Evolutionary conservation across 345 rosid species (phyloP).

Genomic region (Lagerstroemia speciosa): DNA sequence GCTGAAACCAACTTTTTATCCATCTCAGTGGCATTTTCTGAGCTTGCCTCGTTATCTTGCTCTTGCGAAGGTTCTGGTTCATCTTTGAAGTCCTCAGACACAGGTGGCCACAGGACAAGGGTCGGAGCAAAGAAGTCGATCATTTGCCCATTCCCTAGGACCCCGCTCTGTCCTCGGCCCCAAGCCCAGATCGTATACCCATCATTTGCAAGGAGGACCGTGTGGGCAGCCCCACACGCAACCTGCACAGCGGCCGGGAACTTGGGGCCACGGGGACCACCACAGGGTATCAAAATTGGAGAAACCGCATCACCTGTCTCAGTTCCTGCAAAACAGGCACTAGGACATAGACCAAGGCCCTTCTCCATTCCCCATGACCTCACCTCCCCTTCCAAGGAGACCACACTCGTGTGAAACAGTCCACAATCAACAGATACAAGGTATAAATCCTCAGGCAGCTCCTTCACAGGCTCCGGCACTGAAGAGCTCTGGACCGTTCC

Average conservation of each 20-base stretch:
- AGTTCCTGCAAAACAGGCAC: slow-evolving; percentile 44
- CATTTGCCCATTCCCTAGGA: slow-evolving; percentile 59
- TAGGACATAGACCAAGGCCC: slow-evolving; percentile 85
- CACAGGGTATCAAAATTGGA: slow-evolving; percentile 38
- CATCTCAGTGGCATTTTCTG: slow-evolving; percentile 17
- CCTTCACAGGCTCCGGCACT: slow-evolving; percentile 59
- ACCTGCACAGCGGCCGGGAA: slow-evolving; percentile 55
- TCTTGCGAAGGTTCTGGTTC: slow-evolving; percentile 18
- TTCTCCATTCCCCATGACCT: slow-evolving; percentile 98
- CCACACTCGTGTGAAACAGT: slow-evolving; percentile 79
- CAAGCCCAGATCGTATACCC: slow-evolving; percentile 85
- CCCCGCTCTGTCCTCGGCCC: slow-evolving; percentile 94
- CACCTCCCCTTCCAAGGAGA: slow-evolving; percentile 67
- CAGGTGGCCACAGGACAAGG: slow-evolving; percentile 55
- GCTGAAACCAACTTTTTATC: slow-evolving; percentile 40
- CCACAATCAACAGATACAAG: slow-evolving; percentile 80
- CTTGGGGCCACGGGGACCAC: slow-evolving; percentile 24
- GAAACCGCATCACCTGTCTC: slow-evolving; percentile 73
- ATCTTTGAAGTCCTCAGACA: slow-evolving; percentile 27
- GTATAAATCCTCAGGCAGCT: slow-evolving; percentile 40
- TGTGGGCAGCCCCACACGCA: slow-evolving; percentile 88
- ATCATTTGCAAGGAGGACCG: slow-evolving; percentile 57
- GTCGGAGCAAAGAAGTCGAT: slow-evolving; percentile 41
- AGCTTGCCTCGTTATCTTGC: slow-evolving; percentile 20
- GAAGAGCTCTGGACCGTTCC: slow-evolving; percentile 57